phyloP scores from a whole-genome alignment of 345 rosid species.

The Xanthoceras sorbifolium region DNA sequence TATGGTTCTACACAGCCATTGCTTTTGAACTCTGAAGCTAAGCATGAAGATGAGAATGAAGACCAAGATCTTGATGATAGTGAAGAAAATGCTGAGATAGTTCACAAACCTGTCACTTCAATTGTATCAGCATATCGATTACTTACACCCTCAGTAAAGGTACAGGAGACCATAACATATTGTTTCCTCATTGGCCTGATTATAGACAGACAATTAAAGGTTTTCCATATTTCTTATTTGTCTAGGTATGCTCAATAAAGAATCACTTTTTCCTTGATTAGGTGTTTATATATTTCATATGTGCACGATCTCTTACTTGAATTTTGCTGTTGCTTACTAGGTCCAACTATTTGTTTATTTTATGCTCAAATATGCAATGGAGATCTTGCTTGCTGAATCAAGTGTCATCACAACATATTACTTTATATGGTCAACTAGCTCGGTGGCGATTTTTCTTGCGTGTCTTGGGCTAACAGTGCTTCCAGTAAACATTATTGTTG shows the following conservation, averaged over 20 bases:
- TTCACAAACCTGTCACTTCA: conserved; percentile 57
- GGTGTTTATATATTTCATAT: background rate
- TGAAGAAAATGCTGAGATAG: conserved; percentile 46
- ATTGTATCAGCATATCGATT: conserved; percentile 63
- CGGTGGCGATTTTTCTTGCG: conserved; percentile 74
- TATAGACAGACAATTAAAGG: background rate
- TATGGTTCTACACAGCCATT: conserved; percentile 51
- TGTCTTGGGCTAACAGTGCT: conserved; percentile 79
- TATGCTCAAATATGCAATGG: conserved; percentile 89
- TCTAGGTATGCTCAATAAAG: too few relatives aligned
- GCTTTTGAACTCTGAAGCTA: conserved; percentile 38
- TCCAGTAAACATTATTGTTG: conserved; percentile 71
- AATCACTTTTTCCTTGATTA: background rate
- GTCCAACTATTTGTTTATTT: conserved; percentile 77
- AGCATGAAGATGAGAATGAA: conserved; percentile 42
- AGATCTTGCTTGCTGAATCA: conserved; percentile 78
- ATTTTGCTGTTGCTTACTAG: conserved; percentile 30
- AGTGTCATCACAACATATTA: conserved; percentile 71
- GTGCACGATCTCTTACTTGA: background rate
- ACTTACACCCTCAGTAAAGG: conserved; percentile 81
- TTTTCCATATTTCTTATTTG: background rate
- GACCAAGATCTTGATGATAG: conserved; percentile 48
- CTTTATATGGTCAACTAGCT: conserved; percentile 67
- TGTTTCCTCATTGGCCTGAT: background rate
- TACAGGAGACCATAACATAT: conserved; percentile 6